Evolutionary conservation across 1,284 basidiomycete species (phyloP).

Genomic region (Malassezia pachydermatis): DNA sequence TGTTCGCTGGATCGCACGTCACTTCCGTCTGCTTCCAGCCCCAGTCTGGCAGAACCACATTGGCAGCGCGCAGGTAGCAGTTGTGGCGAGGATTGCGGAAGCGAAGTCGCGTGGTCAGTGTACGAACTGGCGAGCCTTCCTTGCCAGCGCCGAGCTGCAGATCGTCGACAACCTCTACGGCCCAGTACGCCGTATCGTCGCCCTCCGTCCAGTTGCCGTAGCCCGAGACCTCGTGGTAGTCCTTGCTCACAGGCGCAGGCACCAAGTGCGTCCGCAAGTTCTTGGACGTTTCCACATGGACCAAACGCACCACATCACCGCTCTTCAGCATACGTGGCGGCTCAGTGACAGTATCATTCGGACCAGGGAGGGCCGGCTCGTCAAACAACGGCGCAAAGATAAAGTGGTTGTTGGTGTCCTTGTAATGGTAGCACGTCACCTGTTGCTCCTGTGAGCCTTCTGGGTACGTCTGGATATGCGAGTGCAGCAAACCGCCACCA

Average conservation of each 20-base stretch:
- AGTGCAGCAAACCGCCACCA: conserved; percentile 90
- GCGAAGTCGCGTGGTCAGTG: conserved; percentile 76
- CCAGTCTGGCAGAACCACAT: conserved; percentile 85
- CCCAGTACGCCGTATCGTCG: conserved; percentile 81
- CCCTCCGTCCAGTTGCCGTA: conserved; percentile 83
- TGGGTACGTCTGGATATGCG: conserved; percentile 88
- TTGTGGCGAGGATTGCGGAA: conserved; percentile 63
- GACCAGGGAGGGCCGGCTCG: conserved; percentile 39
- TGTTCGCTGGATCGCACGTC: conserved; percentile 78
- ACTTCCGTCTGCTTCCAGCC: conserved; percentile 99
- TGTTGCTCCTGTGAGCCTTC: conserved; percentile 89
- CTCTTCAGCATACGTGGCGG: conserved; percentile 59
- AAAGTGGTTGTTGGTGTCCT: conserved; percentile 95
- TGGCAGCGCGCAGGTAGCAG: conserved; percentile 74
- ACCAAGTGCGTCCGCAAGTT: conserved; percentile 86
- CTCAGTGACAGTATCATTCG: conserved; percentile 19
- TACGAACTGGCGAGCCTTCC: conserved; percentile 63
- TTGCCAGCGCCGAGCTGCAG: conserved; percentile 52
- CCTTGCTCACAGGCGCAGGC: conserved; percentile 77
- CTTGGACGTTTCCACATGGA: conserved; percentile 68
- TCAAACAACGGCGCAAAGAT: conserved; percentile 70
- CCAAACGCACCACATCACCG: conserved; percentile 69
- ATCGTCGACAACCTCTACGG: conserved; percentile 88
- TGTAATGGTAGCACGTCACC: conserved; percentile 98
- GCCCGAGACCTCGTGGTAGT: conserved; percentile 80